phyloP scores from a whole-genome alignment of 2,329 filamentous ascomycete species.

The Pestalotiopsis fici region DNA sequence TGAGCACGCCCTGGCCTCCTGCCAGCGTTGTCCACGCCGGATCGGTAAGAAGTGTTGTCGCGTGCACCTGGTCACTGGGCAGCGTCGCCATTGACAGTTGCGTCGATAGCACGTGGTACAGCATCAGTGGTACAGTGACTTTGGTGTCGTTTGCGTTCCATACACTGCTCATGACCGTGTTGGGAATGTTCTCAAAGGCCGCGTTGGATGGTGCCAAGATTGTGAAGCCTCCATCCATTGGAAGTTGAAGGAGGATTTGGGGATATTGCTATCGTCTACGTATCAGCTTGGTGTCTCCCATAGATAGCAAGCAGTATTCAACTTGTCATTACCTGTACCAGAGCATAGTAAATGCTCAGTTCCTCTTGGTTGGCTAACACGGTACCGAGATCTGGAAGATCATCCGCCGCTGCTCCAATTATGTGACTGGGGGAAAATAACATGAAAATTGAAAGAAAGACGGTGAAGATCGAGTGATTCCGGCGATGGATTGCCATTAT shows the following conservation, averaged over 20 bases:
- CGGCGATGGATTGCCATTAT: background rate
- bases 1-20: slow-evolving; percentile 47
- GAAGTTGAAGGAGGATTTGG: slow-evolving; percentile 43
- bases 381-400: slow-evolving; percentile 36
- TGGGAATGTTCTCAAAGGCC: slow-evolving; percentile 57
- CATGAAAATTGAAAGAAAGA: background rate
- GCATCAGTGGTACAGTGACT: slow-evolving; percentile 51
- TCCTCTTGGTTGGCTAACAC: slow-evolving; percentile 40
- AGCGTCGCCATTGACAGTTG: slow-evolving; percentile 43
- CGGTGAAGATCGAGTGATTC: background rate
- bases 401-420: background rate
- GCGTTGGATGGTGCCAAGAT: slow-evolving; percentile 57
- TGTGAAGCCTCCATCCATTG: slow-evolving; percentile 44
- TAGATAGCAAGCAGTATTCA: background rate
- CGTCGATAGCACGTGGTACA: slow-evolving; percentile 63
- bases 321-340: slow-evolving; percentile 38
- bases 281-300: background rate
- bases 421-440: background rate
- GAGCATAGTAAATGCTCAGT: slow-evolving; percentile 42
- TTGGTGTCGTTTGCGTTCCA: slow-evolving; percentile 44
- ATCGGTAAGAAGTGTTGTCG: slow-evolving; percentile 43
- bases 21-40: slow-evolving; percentile 48
- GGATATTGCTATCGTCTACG: slow-evolving; percentile 47
- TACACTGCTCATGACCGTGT: slow-evolving; percentile 49
- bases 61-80: slow-evolving; percentile 37